phyloP scores from a whole-genome alignment of 352 stramenopile species.

The Globisporangium nagaii region DNA sequence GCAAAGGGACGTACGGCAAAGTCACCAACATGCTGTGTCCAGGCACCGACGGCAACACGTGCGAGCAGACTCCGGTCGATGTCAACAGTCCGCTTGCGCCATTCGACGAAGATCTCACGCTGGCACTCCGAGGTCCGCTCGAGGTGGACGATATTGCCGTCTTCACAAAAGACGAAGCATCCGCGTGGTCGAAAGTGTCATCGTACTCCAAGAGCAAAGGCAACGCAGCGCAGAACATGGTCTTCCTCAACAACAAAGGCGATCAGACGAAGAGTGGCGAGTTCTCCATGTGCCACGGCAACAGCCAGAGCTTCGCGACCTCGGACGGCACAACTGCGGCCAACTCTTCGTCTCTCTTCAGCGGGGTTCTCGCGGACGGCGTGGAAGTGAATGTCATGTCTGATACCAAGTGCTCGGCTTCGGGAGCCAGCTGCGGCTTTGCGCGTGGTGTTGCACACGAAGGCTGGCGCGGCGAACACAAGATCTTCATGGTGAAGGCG shows the following conservation, averaged over 20 bases:
- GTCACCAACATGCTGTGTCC: slow-evolving; percentile 26
- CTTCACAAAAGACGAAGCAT: slow-evolving; percentile 15
- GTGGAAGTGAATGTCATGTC: slow-evolving; percentile 48
- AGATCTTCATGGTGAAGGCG: slow-evolving; percentile 49
- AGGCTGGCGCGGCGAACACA: slow-evolving; percentile 33
- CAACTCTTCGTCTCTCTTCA: slow-evolving; percentile 10
- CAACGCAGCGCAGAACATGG: slow-evolving; percentile 27
- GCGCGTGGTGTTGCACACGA: slow-evolving; percentile 21
- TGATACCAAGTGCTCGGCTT: slow-evolving; percentile 11
- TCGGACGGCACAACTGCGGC: slow-evolving; percentile 19
- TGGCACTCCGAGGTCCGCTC: slow-evolving; percentile 34
- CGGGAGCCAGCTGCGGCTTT: slow-evolving; percentile 15
- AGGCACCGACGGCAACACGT: neutral
- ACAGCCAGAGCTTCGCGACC: slow-evolving; percentile 39
- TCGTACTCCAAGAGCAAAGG: slow-evolving; percentile 18
- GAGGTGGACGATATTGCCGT: slow-evolving; percentile 35
- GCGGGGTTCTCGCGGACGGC: slow-evolving; percentile 21
- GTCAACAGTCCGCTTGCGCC: slow-evolving; percentile 28
- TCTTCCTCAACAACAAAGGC: slow-evolving; percentile 54
- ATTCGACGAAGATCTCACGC: slow-evolving; percentile 40
- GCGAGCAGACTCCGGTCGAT: slow-evolving; percentile 15
- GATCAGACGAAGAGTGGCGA: slow-evolving; percentile 22
- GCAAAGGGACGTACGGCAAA: slow-evolving; percentile 25
- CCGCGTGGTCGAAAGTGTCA: slow-evolving; percentile 21
- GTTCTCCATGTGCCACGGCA: slow-evolving; percentile 36